phyloP scores from a whole-genome alignment of 176 grass and related monocot species.

The Otatea glauca region DNA sequence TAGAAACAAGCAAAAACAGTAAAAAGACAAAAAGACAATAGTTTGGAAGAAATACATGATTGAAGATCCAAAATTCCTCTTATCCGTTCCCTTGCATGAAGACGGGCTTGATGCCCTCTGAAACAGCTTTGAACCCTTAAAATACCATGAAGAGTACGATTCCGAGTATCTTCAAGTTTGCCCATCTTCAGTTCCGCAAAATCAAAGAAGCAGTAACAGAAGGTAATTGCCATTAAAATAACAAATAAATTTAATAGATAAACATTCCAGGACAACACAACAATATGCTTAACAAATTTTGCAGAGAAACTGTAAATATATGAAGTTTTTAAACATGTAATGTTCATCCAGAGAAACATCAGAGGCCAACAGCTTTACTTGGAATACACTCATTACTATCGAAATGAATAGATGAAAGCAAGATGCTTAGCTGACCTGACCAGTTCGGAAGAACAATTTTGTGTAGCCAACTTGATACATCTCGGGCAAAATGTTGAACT shows the following conservation, averaged over 20 bases:
- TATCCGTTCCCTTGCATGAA: conserved; percentile 63
- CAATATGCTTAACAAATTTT: neutral
- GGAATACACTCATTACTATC: neutral
- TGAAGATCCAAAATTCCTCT: conserved; percentile 85
- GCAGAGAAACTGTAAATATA: neutral
- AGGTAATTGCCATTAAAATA: conserved; percentile 36
- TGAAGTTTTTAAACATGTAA: conserved; percentile 33
- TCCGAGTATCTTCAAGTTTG: conserved; percentile 94
- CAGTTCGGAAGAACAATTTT: conserved; percentile 96
- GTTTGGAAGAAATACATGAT: conserved; percentile 64
- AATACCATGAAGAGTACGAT: conserved; percentile 89
- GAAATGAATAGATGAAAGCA: conserved; percentile 26
- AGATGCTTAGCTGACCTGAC: conserved; percentile 66
- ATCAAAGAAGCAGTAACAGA: conserved; percentile 27
- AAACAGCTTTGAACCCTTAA: conserved; percentile 99
- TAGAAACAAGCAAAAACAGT: neutral
- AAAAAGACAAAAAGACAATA: conserved; percentile 5
- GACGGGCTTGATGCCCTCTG: conserved; percentile 79
- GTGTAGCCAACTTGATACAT: conserved; percentile 99
- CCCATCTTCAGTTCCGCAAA: conserved; percentile 70
- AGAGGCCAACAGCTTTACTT: conserved; percentile 24
- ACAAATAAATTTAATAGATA: neutral
- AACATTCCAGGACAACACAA: neutral
- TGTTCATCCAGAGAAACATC: neutral
- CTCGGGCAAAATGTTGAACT: conserved; percentile 96